These are phyloP conservation scores for Cronartium quercuum DNA, from an alignment of 1,284 basidiomycete species.

Conservation along the genomic window DNA sequence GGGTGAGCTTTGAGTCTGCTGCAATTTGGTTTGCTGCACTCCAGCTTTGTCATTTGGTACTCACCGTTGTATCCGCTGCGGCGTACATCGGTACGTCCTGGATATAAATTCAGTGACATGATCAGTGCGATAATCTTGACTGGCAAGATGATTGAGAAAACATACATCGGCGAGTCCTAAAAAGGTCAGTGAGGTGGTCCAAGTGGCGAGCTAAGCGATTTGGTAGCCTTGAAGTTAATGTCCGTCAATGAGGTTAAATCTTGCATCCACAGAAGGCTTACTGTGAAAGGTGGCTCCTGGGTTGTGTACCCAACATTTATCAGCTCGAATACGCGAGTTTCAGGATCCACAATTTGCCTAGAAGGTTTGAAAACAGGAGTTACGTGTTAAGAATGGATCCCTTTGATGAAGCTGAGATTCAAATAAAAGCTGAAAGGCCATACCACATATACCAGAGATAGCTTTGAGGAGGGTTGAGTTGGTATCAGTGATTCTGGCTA, in stretches of 20 bases:
- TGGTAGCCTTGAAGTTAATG: no score
- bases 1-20: not conserved
- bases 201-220: slow-evolving; percentile 16
- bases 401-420: not conserved
- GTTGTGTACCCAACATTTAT: slow-evolving; percentile 19
- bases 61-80: slow-evolving; percentile 22
- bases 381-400: not conserved
- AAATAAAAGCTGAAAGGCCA: not conserved
- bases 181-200: slow-evolving; percentile 16
- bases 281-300: slow-evolving; percentile 10
- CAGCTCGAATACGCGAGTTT: slow-evolving; percentile 19
- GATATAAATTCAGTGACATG: not conserved
- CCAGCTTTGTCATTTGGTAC: not conserved
- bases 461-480: not conserved
- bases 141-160: no score
- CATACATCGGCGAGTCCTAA: slow-evolving; percentile 33
- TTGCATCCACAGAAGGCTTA: no score
- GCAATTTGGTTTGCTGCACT: not conserved
- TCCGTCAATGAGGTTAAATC: no score
- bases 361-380: not conserved
- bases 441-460: slow-evolving; percentile 29
- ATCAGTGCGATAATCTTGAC: not conserved
- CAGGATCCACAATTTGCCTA: slow-evolving; percentile 31
- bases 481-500: not conserved
- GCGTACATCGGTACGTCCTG: slow-evolving; percentile 30